These are phyloP conservation scores for Phascolomyces articulosus DNA, from an alignment of 371 early-diverging fungal species.

Conservation along the genomic window DNA sequence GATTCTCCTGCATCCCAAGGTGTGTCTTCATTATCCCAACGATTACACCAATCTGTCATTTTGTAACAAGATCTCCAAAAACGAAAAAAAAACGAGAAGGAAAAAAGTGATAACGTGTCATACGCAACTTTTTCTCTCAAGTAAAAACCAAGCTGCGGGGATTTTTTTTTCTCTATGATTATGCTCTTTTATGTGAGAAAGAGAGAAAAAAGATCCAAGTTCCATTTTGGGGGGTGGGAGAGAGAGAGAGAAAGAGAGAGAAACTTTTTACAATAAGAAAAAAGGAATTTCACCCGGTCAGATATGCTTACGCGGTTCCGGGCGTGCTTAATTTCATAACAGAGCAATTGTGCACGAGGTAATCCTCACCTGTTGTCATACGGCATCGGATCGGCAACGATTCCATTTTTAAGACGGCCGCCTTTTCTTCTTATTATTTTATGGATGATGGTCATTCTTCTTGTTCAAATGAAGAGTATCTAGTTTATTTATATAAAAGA, in stretches of 20 bases:
- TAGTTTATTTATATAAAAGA: too few relatives aligned
- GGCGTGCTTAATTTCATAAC: slow-evolving; percentile 5
- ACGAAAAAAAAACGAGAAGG: neutral
- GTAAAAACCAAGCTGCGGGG: neutral
- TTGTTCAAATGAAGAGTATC: too few relatives aligned
- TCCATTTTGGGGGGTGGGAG: neutral
- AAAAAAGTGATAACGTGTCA: neutral
- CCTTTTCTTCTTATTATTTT: neutral
- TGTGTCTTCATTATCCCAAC: slow-evolving; percentile 57
- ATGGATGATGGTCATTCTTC: too few relatives aligned
- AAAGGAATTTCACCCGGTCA: neutral
- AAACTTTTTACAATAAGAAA: too few relatives aligned
- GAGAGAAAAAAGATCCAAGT: neutral
- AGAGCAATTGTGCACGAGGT: slow-evolving; percentile 13
- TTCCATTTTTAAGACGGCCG: slow-evolving; percentile 15
- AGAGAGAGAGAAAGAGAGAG: neutral
- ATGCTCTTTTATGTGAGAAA: neutral
- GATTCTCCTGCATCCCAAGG: slow-evolving; percentile 68
- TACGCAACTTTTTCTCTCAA: neutral
- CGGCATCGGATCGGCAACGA: slow-evolving; percentile 25
- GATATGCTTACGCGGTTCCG: slow-evolving; percentile 5
- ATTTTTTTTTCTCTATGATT: neutral
- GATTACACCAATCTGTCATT: slow-evolving; percentile 53
- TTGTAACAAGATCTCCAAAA: neutral
- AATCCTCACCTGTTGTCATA: slow-evolving; percentile 11